Evolutionary conservation across 371 early-diverging fungal genomes (phyloP).

Genomic region (Homolaphlyctis polyrhiza): DNA sequence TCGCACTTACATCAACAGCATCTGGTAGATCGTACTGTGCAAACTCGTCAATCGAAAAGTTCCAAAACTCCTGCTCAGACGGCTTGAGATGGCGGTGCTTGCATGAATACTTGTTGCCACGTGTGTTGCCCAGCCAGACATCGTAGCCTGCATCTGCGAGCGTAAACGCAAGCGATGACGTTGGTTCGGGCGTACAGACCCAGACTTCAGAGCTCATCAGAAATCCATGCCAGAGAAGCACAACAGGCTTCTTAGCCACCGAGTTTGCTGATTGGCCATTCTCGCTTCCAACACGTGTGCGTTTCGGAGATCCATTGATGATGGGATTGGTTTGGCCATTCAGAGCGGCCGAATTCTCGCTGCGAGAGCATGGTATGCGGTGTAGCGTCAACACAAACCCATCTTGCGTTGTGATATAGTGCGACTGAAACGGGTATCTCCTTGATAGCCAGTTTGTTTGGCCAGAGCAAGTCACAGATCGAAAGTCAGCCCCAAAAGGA

Average conservation of each 20-base stretch:
- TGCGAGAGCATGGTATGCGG: constrained; percentile 60
- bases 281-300: too few species aligned
- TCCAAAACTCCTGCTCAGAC: constrained; percentile 77
- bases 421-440: constrained; percentile 79
- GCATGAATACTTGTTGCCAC: constrained; percentile 93
- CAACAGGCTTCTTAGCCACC: constrained; percentile 69
- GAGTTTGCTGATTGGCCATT: background rate
- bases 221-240: constrained; percentile 91
- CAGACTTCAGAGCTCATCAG: constrained; percentile 87
- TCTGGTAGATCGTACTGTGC: constrained; percentile 84
- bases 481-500: too few species aligned
- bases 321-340: too few species aligned
- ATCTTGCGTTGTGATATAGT: constrained; percentile 80
- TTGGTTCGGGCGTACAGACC: constrained; percentile 67
- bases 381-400: constrained; percentile 86
- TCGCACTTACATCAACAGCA: too few species aligned
- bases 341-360: constrained; percentile 6
- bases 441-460: too few species aligned
- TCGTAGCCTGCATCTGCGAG: constrained; percentile 74
- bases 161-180: constrained; percentile 55
- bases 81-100: constrained; percentile 71
- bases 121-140: constrained; percentile 95
- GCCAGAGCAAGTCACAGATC: too few species aligned
- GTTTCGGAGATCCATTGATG: too few species aligned
- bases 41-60: constrained; percentile 89